These are phyloP conservation scores for Oryza officinalis DNA, from an alignment of 176 grass and related monocot genomes.

Conservation along the genomic window DNA sequence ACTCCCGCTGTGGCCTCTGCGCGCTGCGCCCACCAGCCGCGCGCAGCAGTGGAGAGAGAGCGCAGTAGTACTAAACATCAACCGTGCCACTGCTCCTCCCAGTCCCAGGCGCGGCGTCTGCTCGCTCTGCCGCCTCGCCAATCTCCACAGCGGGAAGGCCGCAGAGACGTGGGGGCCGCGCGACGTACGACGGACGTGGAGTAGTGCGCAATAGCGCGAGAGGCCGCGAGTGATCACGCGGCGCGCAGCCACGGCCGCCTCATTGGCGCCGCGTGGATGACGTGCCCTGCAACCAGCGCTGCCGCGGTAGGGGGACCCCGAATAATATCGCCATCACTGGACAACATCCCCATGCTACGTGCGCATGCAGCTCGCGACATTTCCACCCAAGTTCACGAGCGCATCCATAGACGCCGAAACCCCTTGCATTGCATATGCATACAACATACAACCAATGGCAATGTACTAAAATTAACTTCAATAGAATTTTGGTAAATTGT, in stretches of 20 bases:
- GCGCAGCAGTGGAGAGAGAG: not conserved
- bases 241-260: not conserved
- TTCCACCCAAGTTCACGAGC: not conserved
- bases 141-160: not conserved
- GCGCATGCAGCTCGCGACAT: not conserved
- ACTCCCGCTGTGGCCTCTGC: not conserved
- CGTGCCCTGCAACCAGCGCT: not conserved
- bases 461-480: not conserved
- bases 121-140: not conserved
- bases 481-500: slow-evolving; percentile 8
- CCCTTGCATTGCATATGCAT: not conserved
- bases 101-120: not conserved
- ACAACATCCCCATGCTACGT: not conserved
- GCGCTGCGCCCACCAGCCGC: not conserved
- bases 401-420: not conserved
- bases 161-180: not conserved
- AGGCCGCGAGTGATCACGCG: not conserved
- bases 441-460: not conserved
- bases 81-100: too few relatives aligned
- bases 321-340: not conserved
- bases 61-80: not conserved
- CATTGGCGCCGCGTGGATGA: not conserved
- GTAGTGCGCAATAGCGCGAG: not conserved
- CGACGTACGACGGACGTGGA: not conserved
- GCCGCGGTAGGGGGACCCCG: not conserved